Evolutionary conservation across 2,329 filamentous ascomycete species (phyloP).

Genomic region (Paecilomyces sp.): DNA sequence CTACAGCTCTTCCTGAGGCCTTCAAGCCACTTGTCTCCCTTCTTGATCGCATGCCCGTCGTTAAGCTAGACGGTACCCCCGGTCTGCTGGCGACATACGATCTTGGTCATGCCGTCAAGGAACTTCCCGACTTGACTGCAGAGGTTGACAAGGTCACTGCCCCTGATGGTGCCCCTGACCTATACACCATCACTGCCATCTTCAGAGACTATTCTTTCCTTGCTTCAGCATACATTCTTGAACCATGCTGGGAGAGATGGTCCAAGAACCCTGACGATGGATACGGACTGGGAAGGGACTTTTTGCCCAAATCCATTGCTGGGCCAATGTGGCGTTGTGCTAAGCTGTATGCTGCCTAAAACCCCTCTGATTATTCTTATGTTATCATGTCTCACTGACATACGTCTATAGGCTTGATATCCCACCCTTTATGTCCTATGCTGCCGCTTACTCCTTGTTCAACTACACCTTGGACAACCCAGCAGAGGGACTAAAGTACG

Average conservation of each 20-base stretch:
- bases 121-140: constrained; percentile 68
- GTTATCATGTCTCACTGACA: constrained; percentile 5
- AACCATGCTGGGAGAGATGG: constrained; percentile 78
- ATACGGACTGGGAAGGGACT: constrained; percentile 71
- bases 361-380: neutral
- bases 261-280: constrained; percentile 51
- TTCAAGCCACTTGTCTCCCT: constrained; percentile 68
- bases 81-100: constrained; percentile 69
- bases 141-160: constrained; percentile 60
- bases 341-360: constrained; percentile 60
- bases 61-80: constrained; percentile 62
- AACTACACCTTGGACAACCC: constrained; percentile 56
- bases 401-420: constrained; percentile 54
- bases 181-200: constrained; percentile 73
- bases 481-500: constrained; percentile 47
- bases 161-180: constrained; percentile 52
- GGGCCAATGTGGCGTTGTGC: constrained; percentile 76
- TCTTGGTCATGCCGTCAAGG: constrained; percentile 68
- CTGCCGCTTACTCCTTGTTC: constrained; percentile 56
- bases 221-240: constrained; percentile 80
- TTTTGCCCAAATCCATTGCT: constrained; percentile 67
- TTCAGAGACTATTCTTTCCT: constrained; percentile 92
- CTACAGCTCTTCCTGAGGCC: constrained; percentile 56
- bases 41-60: constrained; percentile 70
- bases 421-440: constrained; percentile 87